These are phyloP conservation scores for Ogataea neopini DNA, from an alignment of 805 yeast species.

Conservation along the genomic window DNA sequence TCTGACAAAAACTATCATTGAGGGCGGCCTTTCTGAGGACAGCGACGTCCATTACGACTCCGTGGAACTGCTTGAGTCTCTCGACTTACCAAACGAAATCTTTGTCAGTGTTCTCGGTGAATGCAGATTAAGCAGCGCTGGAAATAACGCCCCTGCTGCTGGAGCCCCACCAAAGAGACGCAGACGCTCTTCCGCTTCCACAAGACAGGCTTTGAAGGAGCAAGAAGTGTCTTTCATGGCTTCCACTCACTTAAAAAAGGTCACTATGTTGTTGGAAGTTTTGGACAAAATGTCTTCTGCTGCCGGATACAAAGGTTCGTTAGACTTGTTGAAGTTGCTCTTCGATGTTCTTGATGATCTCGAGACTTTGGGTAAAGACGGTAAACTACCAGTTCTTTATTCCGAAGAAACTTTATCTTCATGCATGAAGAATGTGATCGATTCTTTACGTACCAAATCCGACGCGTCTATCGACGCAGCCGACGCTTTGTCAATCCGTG, in stretches of 20 bases:
- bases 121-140: constrained; percentile 23
- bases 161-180: constrained; percentile 64
- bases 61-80: constrained; percentile 51
- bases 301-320: constrained; percentile 27
- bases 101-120: constrained; percentile 60
- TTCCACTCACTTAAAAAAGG: constrained; percentile 70
- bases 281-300: constrained; percentile 51
- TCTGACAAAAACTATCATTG: constrained; percentile 61
- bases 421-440: constrained; percentile 74
- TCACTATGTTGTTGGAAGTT: constrained; percentile 78
- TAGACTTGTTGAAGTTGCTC: constrained; percentile 40
- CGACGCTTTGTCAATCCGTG: constrained; percentile 71
- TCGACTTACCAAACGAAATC: constrained; percentile 54
- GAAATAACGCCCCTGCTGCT: constrained; percentile 28
- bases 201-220: constrained; percentile 73
- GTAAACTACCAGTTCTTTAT: constrained; percentile 85
- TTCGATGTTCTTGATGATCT: constrained; percentile 70
- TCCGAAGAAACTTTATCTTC: constrained; percentile 89
- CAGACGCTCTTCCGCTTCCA: constrained; percentile 75
- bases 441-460: constrained; percentile 37
- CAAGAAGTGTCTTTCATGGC: constrained; percentile 76
- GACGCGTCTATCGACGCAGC: constrained; percentile 35
- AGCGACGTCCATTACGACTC: constrained; percentile 53
- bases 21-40: constrained; percentile 32
- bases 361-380: constrained; percentile 86